phyloP scores from a whole-genome alignment of 345 rosid species.

The Corchorus olitorius region DNA sequence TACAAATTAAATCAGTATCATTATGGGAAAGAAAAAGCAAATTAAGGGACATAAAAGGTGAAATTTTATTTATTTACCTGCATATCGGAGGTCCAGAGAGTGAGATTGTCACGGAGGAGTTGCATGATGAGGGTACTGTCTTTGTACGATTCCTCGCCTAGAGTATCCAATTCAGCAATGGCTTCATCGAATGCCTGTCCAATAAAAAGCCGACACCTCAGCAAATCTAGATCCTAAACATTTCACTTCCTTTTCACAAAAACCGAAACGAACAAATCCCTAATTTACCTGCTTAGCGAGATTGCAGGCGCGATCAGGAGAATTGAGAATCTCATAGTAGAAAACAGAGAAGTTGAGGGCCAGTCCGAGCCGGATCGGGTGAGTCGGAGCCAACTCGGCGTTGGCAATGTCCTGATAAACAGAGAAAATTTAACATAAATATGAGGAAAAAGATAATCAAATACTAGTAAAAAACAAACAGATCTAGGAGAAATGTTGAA shows the following conservation, averaged over 20 bases:
- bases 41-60: not conserved
- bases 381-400: conserved; percentile 83
- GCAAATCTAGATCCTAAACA: not conserved
- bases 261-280: no score
- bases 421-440: not conserved
- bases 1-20: not conserved
- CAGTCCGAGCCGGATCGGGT: conserved; percentile 87
- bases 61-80: conserved; percentile 51
- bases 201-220: not conserved
- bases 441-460: no score
- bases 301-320: conserved; percentile 94
- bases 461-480: not conserved
- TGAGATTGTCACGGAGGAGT: conserved; percentile 95
- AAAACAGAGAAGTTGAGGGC: conserved; percentile 92
- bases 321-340: conserved; percentile 86
- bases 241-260: not conserved
- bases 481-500: not conserved
- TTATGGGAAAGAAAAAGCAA: not conserved
- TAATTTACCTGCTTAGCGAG: conserved; percentile 78
- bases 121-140: conserved; percentile 98
- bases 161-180: conserved; percentile 87
- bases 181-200: conserved; percentile 88
- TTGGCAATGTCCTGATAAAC: conserved; percentile 72
- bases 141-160: conserved; percentile 96
- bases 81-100: conserved; percentile 96